Conservation (phyloP, 2,329 filamentous ascomycete genomes). For the Phyllosticta capitalensis region DNA sequence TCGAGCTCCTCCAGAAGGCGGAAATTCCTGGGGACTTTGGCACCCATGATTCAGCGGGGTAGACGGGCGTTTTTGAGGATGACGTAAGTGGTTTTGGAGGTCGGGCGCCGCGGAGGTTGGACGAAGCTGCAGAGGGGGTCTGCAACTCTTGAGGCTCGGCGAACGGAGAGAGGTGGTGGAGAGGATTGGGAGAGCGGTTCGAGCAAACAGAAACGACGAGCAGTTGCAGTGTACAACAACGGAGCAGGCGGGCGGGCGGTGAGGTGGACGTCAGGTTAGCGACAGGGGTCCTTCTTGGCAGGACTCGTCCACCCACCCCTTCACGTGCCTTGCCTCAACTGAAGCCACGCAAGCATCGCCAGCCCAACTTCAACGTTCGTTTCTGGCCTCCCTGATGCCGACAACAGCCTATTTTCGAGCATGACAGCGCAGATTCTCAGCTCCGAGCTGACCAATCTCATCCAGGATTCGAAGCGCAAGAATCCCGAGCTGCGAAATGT, state of each 20-base stretch:
- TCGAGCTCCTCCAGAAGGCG: slow-evolving; percentile 93
- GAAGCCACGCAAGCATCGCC: slow-evolving; percentile 10
- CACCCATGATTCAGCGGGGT: slow-evolving; percentile 38
- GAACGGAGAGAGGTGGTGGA: not conserved
- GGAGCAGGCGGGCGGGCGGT: not conserved
- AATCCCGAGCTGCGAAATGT: slow-evolving; percentile 78
- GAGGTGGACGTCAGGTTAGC: not conserved
- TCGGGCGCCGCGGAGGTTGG: not conserved
- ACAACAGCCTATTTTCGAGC: slow-evolving; percentile 24
- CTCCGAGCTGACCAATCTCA: slow-evolving; percentile 79
- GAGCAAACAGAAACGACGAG: slow-evolving; percentile 1
- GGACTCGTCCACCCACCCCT: not conserved
- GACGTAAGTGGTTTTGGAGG: not conserved
- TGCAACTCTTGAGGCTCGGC: not conserved
- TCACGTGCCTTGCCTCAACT: slow-evolving; percentile 9
- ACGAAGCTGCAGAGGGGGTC: not conserved
- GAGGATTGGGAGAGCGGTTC: not conserved
- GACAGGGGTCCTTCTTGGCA: slow-evolving; percentile 5
- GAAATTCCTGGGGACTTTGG: slow-evolving; percentile 91
- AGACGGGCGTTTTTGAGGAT: not conserved
- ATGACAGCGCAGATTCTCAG: slow-evolving; percentile 90
- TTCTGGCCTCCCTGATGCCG: slow-evolving; percentile 3
- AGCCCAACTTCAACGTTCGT: not conserved
- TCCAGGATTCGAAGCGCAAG: slow-evolving; percentile 93
- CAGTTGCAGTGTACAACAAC: not conserved